Evolutionary conservation across 305 asterid species (phyloP).

Genomic region (Fraxinus velutina): DNA sequence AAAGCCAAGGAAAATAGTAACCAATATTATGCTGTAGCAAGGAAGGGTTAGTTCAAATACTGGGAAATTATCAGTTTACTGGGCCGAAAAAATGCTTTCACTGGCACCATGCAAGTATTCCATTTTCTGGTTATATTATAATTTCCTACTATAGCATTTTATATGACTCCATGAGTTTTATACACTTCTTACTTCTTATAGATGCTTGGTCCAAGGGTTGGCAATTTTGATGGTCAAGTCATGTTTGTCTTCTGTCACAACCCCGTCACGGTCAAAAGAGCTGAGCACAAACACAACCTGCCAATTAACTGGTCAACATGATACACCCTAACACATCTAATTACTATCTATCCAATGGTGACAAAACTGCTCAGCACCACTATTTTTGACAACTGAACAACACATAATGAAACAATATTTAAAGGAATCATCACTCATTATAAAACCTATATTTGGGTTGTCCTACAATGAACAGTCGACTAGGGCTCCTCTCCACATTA

Average conservation of each 20-base stretch:
- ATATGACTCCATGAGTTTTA: slow-evolving; percentile 12
- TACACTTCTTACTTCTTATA: not conserved
- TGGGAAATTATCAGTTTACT: not conserved
- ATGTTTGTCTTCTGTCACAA: not conserved
- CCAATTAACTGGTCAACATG: not conserved
- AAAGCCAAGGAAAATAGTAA: not conserved
- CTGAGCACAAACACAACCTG: not conserved
- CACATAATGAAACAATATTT: not conserved
- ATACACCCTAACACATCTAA: not conserved
- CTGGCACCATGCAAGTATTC: not conserved
- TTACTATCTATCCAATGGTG: not conserved
- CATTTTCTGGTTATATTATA: not conserved
- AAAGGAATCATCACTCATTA: not conserved
- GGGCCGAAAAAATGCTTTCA: not conserved
- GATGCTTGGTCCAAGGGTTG: not conserved
- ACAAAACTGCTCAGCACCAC: not conserved
- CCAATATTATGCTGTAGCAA: not conserved
- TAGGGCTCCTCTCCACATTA: not conserved
- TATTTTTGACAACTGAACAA: not conserved
- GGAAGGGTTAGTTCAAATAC: not conserved
- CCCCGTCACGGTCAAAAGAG: not conserved
- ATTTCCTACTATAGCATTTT: not conserved
- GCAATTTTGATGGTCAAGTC: not conserved
- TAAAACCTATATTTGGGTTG: not conserved
- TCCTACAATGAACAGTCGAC: not conserved